Base-by-base conservation (phyloP, 345 rosid species). In the Brassica carinata region DNA sequence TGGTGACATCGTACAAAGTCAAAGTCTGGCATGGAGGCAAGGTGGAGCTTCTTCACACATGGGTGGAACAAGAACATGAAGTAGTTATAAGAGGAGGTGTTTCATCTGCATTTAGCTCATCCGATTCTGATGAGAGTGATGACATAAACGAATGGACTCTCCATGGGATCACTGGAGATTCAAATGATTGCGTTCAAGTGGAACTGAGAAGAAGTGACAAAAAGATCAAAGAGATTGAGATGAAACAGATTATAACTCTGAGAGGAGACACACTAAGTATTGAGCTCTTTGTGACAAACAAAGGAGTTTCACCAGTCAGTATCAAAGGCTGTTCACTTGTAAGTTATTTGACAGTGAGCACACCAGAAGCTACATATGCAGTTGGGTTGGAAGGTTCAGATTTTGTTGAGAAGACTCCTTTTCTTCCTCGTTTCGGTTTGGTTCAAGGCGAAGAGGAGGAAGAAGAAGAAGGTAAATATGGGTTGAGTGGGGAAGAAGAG, bases 331-430 rank as follows among this genome's bases (percentile, higher is more conserved):
- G 89, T 59, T 62, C 84, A n/a, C 84, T 91, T 43, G 38, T 87
- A 62, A 88, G 90, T 86, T 93, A 93, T 78, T 83, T 96, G 13
- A 23, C 90, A 51, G 97, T 91, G 55, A 93, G 98, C 76, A 86
- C 97, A 27, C 97, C 97, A 1, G 94, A 93, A 18, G 98, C 98
- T n/a, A 89, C 91, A 1, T 91, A 83, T 76, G 96, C 92, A 55
- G 71, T 82, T 30, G 96, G 99, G 23, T 70, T 96, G 58, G 90
- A 88, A 72, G 90, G 94, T 27, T 95, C 92, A 3, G 79, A 87
- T 86, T 89, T 80, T 81, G 86, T 55, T 8, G 78, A 40, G 26
- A 88, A 65, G 40, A 77, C 38, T 53, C 91, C 67, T 31, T 88
- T 84, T 91, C 94, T 75, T 87, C 91, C 18, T 14, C 76, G 77